Percentiles rank a stretch among this genome's conserved stretches.
phyloP scores from a whole-genome alignment of 1,284 basidiomycete genomes.

The Ceratorhiza oryzae-sativae region DNA sequence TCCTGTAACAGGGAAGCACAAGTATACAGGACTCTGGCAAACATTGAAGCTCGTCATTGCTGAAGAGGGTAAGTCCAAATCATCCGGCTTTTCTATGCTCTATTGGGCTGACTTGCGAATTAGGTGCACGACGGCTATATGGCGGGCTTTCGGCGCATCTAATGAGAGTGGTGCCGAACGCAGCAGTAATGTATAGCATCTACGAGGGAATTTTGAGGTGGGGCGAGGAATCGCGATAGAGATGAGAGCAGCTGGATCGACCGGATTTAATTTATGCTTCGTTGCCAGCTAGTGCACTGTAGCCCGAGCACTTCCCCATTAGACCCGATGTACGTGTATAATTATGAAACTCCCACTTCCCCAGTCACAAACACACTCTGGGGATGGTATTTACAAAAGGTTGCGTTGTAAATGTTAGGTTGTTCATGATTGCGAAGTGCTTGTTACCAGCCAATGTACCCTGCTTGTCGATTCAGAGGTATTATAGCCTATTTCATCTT shows the following conservation, averaged over 20 bases:
- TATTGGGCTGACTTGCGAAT: background rate
- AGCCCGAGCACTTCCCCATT: background rate
- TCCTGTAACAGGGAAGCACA: conserved; percentile 58
- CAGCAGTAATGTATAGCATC: conserved; percentile 93
- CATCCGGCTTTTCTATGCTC: background rate
- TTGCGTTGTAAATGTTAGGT: background rate
- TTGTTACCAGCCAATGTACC: too few relatives aligned
- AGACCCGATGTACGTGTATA: background rate
- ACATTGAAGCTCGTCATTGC: conserved; percentile 85
- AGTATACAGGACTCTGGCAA: conserved; percentile 88
- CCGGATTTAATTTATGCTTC: conserved; percentile 23
- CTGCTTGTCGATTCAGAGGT: too few relatives aligned
- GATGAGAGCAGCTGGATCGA: background rate
- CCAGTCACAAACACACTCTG: background rate
- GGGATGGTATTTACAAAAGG: background rate
- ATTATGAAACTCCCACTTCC: background rate
- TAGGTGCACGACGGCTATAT: conserved; percentile 81
- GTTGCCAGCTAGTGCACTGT: background rate
- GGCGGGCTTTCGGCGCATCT: conserved; percentile 94
- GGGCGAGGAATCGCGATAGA: conserved; percentile 44
- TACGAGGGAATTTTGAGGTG: conserved; percentile 79
- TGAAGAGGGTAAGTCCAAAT: conserved; percentile 69
- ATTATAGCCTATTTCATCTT: too few relatives aligned
- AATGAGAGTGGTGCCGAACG: conserved; percentile 96
- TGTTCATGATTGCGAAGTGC: background rate